Conservation (phyloP, 768 basidiomycete species). For the Mycena alexandri region DNA sequence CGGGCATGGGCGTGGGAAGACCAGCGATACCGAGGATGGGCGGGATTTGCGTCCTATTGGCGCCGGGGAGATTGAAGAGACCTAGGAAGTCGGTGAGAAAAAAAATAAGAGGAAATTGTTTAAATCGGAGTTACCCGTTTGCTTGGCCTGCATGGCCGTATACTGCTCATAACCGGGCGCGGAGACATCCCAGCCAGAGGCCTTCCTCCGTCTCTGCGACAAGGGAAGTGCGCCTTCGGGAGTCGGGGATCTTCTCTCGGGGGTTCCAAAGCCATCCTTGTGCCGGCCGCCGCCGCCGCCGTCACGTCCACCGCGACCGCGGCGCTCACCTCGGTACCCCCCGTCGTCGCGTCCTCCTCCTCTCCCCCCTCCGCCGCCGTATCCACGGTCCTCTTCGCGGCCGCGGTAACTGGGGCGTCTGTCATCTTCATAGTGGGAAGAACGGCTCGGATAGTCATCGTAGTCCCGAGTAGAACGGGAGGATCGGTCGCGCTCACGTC, state of each 20-base stretch:
- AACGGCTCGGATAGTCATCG: constrained; percentile 59
- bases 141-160: constrained; percentile 96
- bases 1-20: constrained; percentile 85
- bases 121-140: constrained; percentile 76
- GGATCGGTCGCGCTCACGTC: constrained; percentile 65
- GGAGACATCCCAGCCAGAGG: constrained; percentile 97
- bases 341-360: constrained; percentile 54
- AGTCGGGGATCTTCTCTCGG: constrained; percentile 89
- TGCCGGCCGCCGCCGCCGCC: constrained; percentile 60
- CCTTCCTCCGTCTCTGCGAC: constrained; percentile 88
- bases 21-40: constrained; percentile 87
- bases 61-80: constrained; percentile 95
- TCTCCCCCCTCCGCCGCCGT: constrained; percentile 24
- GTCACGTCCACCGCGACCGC: constrained; percentile 47
- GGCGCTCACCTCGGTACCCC: constrained; percentile 54
- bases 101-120: neutral
- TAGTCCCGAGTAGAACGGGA: constrained; percentile 58
- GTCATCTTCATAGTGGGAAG: constrained; percentile 62
- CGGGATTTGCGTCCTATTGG: constrained; percentile 89
- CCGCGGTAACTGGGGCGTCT: constrained; percentile 60
- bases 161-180: constrained; percentile 97
- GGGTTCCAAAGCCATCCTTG: constrained; percentile 73
- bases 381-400: constrained; percentile 56
- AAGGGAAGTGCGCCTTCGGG: constrained; percentile 87
- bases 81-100: constrained; percentile 60